Evolutionary conservation across 2,329 filamentous ascomycete genomes (phyloP).

Genomic region (Dactylonectria macrodidyma): DNA sequence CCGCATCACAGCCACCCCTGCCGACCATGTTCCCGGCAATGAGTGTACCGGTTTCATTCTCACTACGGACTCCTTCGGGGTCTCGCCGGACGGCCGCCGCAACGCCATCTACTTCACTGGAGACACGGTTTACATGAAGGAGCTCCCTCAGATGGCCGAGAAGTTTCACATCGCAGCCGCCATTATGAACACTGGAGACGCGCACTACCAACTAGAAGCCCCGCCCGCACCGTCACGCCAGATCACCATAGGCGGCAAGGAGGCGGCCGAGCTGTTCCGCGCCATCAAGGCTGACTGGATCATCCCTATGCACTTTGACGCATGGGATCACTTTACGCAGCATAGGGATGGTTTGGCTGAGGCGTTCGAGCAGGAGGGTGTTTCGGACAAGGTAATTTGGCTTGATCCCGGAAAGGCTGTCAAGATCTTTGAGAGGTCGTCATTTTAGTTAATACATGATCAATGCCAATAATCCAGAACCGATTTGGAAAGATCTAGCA

Average conservation of each 20-base stretch:
- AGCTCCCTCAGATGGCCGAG: constrained; percentile 53
- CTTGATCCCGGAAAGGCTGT: not conserved
- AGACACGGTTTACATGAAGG: constrained; percentile 63
- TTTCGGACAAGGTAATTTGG: not conserved
- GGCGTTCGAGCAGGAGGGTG: constrained; percentile 1
- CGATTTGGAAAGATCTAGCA: not conserved
- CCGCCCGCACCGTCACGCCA: not conserved
- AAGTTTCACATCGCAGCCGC: constrained; percentile 56
- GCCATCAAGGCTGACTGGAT: constrained; percentile 1
- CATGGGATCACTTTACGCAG: not conserved
- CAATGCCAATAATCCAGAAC: constrained; percentile 1
- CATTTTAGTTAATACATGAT: not conserved
- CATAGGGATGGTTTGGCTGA: constrained; percentile 1
- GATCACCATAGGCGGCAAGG: constrained; percentile 1
- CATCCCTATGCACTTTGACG: constrained; percentile 2
- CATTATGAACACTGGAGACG: constrained; percentile 59
- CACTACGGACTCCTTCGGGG: constrained; percentile 54
- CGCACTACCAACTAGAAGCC: constrained; percentile 24
- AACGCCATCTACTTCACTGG: constrained; percentile 66
- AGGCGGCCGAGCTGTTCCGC: not conserved
- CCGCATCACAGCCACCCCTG: constrained; percentile 59
- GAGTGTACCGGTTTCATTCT: constrained; percentile 64
- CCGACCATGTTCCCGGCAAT: constrained; percentile 58
- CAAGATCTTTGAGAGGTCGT: not conserved
- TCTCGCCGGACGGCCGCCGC: constrained; percentile 50